Evolutionary conservation across 345 rosid species (phyloP), one percentile per base, ranked within the genome.

Genomic region (Eucalyptus shirleyi): DNA sequence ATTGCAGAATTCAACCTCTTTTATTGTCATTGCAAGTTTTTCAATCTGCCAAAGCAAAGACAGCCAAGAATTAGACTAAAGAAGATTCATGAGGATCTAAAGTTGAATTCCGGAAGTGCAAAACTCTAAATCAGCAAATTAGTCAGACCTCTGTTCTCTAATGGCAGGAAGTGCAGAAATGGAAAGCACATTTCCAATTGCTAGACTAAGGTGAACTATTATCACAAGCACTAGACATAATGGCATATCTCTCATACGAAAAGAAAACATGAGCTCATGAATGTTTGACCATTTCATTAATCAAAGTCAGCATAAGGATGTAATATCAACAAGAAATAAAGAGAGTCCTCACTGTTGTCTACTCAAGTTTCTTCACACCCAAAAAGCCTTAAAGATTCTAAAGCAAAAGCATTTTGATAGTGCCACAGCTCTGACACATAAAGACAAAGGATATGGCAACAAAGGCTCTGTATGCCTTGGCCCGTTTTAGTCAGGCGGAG

Each of bases 21-120:
- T 93, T 86, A 95, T 93, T 90, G 93, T 28, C 92, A 86, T 92
- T 65, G 94, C 95, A 90, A 96, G 96, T 50, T 93, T 91, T 87
- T 94, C 94, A 77, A 95, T 94, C 98, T 96, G 94, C 92, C 91
- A 88, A 67, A 77, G 12, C 89, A 89, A 81, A 89, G 92, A 49
- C 90, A 92, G 86, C 88, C 53, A 62, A 88, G 30, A n/a, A 80
- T 32, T 23, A 89, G 45, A 55, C 47, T 37, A 44, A 28, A 89
- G 85, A 24, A 85, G 51, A 72, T 86, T 40, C 85, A 77, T 40
- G 47, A 77, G 87, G 49, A 87, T 23, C 49, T 86, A 88, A 45
- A 83, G 30, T 88, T 62, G 86, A 56, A 47, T 45, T 69, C 51
- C 21, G 14, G 50, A 62, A 13, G 56, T 12, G 37, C 87, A 82